phyloP scores from a whole-genome alignment of 805 yeast genomes.

The Barnettozyma sucrosica region DNA sequence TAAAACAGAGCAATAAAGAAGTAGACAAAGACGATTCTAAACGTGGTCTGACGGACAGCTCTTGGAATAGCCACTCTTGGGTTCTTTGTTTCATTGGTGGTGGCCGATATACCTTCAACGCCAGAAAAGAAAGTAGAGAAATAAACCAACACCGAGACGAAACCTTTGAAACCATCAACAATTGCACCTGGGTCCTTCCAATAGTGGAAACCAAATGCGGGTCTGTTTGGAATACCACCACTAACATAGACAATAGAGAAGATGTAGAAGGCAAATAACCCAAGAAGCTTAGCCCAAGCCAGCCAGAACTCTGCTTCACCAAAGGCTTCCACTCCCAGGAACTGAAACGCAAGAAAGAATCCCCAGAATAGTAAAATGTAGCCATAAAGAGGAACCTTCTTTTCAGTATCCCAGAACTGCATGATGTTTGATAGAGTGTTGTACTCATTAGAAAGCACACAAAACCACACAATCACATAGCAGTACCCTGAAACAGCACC shows the following conservation, averaged over 20 bases:
- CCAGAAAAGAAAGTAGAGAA: conserved; percentile 78
- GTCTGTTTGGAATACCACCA: conserved; percentile 35
- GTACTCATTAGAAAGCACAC: conserved; percentile 52
- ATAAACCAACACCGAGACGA: conserved; percentile 56
- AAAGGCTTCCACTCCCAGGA: conserved; percentile 46
- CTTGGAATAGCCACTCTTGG: conserved; percentile 67
- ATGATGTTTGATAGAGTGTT: conserved; percentile 46
- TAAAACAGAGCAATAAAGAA: conserved; percentile 9
- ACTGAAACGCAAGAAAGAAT: conserved; percentile 43
- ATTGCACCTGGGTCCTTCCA: conserved; percentile 30
- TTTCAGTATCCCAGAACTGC: conserved; percentile 39
- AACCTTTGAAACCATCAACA: conserved; percentile 44
- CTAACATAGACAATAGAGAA: conserved; percentile 40
- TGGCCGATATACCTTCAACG: conserved; percentile 67
- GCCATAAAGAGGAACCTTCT: conserved; percentile 49
- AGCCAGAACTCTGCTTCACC: conserved; percentile 55
- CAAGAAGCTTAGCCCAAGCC: conserved; percentile 44
- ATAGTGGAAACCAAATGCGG: conserved; percentile 30
- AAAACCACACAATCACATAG: conserved; percentile 53
- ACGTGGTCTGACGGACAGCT: conserved; percentile 38
- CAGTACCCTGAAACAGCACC: conserved; percentile 53
- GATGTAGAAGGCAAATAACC: conserved; percentile 43
- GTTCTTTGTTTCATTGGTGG: conserved; percentile 67
- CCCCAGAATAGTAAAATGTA: conserved; percentile 50
- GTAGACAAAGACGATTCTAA: conserved; percentile 11